These are phyloP conservation scores for Candida nemodendra DNA, from an alignment of 805 yeast species.

Conservation along the genomic window DNA sequence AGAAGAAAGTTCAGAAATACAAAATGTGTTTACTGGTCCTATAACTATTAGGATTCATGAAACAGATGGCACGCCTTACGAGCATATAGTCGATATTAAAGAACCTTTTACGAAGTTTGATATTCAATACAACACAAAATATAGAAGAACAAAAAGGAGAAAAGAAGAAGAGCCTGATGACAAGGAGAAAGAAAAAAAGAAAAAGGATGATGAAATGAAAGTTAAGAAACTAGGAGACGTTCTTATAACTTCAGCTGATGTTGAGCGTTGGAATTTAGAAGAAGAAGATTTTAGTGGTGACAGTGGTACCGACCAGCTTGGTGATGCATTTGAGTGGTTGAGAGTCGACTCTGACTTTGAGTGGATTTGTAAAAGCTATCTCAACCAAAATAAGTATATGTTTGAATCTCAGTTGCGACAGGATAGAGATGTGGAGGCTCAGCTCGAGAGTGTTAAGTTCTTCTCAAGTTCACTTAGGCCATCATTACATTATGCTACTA, in stretches of 20 bases:
- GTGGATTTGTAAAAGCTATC: conserved; percentile 82
- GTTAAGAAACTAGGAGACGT: conserved; percentile 72
- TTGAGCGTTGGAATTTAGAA: conserved; percentile 61
- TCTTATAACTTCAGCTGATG: conserved; percentile 57
- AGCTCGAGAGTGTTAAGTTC: conserved; percentile 73
- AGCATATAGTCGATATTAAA: conserved; percentile 89
- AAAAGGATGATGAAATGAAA: conserved; percentile 28
- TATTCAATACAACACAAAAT: conserved; percentile 92
- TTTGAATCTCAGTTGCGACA: conserved; percentile 89
- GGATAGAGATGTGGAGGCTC: conserved; percentile 96
- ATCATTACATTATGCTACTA: conserved; percentile 65
- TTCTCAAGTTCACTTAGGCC: conserved; percentile 65
- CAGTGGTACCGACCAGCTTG: conserved; percentile 37
- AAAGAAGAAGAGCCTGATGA: conserved; percentile 47
- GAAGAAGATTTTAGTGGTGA: conserved; percentile 67
- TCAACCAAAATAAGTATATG: conserved; percentile 94
- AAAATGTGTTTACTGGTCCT: conserved; percentile 79
- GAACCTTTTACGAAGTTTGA: conserved; percentile 85
- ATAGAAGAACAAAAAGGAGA: conserved; percentile 73
- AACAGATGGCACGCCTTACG: conserved; percentile 98
- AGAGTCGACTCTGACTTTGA: conserved; percentile 97
- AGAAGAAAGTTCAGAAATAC: conserved; percentile 42
- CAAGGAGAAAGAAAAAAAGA: conserved; percentile 25
- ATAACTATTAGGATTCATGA: conserved; percentile 97
- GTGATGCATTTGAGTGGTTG: conserved; percentile 96